Percentiles rank a stretch among this genome's conserved stretches.
phyloP scores from a whole-genome alignment of 2,329 filamentous ascomycete species.

The Hyphodiscus sp. region DNA sequence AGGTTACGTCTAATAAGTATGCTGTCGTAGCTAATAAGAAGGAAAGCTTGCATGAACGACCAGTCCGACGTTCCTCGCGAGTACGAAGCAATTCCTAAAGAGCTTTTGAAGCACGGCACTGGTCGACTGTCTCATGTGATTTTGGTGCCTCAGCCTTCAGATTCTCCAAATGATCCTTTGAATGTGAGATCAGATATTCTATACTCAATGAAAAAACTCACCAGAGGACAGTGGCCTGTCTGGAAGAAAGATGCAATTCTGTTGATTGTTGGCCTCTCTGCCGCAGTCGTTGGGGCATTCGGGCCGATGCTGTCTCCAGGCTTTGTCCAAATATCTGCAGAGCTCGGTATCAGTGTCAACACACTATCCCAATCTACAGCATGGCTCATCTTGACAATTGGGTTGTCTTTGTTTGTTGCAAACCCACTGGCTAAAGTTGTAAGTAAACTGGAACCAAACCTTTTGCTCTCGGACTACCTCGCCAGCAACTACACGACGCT shows the following conservation, averaged over 20 bases:
- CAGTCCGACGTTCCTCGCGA: constrained; percentile 40
- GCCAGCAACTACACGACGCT: too few species aligned
- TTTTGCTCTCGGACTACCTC: too few species aligned
- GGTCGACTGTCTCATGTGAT: constrained; percentile 19
- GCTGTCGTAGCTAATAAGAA: neutral
- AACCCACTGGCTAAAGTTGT: constrained; percentile 44
- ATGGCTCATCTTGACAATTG: constrained; percentile 43
- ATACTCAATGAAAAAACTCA: neutral
- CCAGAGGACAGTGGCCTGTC: constrained; percentile 32
- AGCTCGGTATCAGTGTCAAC: constrained; percentile 38
- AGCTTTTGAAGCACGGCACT: constrained; percentile 26
- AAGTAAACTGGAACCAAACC: too few species aligned
- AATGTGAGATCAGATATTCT: constrained; percentile 31
- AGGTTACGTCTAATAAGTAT: constrained; percentile 8
- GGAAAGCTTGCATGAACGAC: constrained; percentile 39
- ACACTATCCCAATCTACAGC: constrained; percentile 40
- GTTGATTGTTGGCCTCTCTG: constrained; percentile 38
- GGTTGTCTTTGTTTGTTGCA: constrained; percentile 42
- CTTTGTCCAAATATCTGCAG: constrained; percentile 39
- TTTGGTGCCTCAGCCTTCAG: constrained; percentile 38
- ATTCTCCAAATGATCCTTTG: constrained; percentile 43
- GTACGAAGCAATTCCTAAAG: constrained; percentile 36
- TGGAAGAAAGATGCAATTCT: constrained; percentile 42
- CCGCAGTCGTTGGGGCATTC: constrained; percentile 43
- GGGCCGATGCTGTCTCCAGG: constrained; percentile 46